phyloP scores from a whole-genome alignment of 352 stramenopile species.

The Halophytophthora batemanensis region DNA sequence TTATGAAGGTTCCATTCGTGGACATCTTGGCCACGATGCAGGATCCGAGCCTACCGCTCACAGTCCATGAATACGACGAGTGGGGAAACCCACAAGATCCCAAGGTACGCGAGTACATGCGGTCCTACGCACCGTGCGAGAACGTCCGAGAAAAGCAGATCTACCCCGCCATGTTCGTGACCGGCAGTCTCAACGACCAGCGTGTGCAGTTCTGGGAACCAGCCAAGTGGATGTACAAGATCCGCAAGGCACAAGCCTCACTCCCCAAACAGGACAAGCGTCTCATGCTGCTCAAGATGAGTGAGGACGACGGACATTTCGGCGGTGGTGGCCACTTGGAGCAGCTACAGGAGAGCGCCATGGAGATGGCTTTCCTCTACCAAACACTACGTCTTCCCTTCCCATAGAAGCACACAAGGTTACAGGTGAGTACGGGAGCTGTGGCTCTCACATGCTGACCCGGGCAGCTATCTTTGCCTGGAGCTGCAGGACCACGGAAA shows the following conservation, averaged over 20 bases:
- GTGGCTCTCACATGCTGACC: too few relatives aligned
- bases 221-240: constrained; percentile 80
- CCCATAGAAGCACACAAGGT: constrained; percentile 7
- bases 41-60: constrained; percentile 81
- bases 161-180: constrained; percentile 85
- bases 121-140: constrained; percentile 77
- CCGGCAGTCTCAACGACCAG: constrained; percentile 78
- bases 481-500: constrained; percentile 21
- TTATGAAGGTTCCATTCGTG: constrained; percentile 90
- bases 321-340: constrained; percentile 70
- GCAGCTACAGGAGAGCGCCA: constrained; percentile 72
- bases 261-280: constrained; percentile 22
- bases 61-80: constrained; percentile 91
- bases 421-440: too few relatives aligned
- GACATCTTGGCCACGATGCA: constrained; percentile 88
- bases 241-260: constrained; percentile 52
- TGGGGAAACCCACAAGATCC: constrained; percentile 73
- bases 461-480: background rate
- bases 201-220: constrained; percentile 85
- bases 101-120: constrained; percentile 59
- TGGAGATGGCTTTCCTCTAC: constrained; percentile 86
- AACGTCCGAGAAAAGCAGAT: constrained; percentile 47
- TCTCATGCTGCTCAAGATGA: constrained; percentile 67
- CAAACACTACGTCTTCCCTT: constrained; percentile 56
- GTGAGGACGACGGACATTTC: constrained; percentile 82